These are phyloP conservation scores for Sesbania bispinosa DNA, from an alignment of 306 rosid species.

Conservation along the genomic window DNA sequence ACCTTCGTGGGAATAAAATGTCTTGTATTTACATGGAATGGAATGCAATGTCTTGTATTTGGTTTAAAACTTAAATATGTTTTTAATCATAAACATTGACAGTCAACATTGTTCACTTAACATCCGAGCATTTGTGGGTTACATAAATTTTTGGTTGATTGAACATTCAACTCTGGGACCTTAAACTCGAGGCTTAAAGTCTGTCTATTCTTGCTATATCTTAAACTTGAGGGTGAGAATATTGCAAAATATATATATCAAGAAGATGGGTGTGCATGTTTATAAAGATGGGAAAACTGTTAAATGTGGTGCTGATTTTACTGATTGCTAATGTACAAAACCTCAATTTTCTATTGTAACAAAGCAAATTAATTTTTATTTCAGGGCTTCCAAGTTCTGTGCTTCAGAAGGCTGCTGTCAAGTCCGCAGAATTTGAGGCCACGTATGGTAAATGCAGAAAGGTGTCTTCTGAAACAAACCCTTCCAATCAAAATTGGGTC, in stretches of 20 bases:
- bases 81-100: neutral
- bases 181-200: neutral
- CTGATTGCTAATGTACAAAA: neutral
- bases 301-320: no score
- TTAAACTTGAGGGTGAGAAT: neutral
- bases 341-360: no score
- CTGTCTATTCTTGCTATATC: no score
- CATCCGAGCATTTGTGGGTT: conserved; percentile 4
- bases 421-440: conserved; percentile 84
- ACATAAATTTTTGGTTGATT: conserved; percentile 7
- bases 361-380: conserved; percentile 5
- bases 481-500: conserved; percentile 33
- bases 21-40: no score
- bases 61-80: no score
- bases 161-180: neutral
- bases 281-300: no score
- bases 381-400: conserved; percentile 61
- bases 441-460: conserved; percentile 53
- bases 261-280: neutral
- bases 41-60: no score
- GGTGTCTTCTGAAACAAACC: conserved; percentile 20
- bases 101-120: neutral
- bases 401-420: conserved; percentile 71
- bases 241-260: neutral
- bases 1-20: no score